Percentiles rank a stretch among this genome's conserved stretches.
Conservation (phyloP, 371 early-diverging fungal genomes). For the Neoconidiobolus thromboides region DNA sequence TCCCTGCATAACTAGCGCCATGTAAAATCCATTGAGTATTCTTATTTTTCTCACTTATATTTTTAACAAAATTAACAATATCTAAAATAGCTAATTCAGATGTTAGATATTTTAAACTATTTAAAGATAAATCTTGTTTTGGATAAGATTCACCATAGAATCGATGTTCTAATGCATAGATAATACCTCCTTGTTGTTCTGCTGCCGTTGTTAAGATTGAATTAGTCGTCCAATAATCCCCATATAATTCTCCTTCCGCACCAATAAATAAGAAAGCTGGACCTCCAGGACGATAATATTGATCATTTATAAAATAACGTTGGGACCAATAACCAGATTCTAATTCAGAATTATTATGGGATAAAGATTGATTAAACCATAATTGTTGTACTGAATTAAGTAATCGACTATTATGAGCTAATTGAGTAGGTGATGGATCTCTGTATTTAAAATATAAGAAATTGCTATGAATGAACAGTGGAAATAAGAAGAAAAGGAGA, state of each 20-base stretch:
- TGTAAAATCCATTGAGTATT: slow-evolving; percentile 34
- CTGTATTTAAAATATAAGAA: no score
- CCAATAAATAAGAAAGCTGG: slow-evolving; percentile 2
- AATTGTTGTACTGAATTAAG: no score
- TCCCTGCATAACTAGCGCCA: slow-evolving; percentile 55
- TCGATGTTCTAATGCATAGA: neutral
- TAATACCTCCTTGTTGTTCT: neutral
- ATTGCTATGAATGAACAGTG: no score
- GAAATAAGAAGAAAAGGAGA: no score
- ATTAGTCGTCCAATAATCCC: neutral
- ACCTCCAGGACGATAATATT: slow-evolving; percentile 1
- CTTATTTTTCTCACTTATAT: neutral
- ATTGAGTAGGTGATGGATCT: no score
- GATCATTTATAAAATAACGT: neutral
- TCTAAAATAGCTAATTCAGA: slow-evolving; percentile 41
- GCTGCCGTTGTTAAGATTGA: slow-evolving; percentile 16
- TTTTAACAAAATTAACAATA: slow-evolving; percentile 15
- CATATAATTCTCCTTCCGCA: neutral
- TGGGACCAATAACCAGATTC: neutral
- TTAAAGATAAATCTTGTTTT: slow-evolving; percentile 5
- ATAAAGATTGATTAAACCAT: no score
- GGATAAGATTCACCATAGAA: slow-evolving; percentile 1
- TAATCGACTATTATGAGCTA: no score
- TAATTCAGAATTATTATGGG: no score
- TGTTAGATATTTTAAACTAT: slow-evolving; percentile 23